Conservation (phyloP, 176 grass and related monocot genomes). For the Eragrostis nindensis region DNA sequence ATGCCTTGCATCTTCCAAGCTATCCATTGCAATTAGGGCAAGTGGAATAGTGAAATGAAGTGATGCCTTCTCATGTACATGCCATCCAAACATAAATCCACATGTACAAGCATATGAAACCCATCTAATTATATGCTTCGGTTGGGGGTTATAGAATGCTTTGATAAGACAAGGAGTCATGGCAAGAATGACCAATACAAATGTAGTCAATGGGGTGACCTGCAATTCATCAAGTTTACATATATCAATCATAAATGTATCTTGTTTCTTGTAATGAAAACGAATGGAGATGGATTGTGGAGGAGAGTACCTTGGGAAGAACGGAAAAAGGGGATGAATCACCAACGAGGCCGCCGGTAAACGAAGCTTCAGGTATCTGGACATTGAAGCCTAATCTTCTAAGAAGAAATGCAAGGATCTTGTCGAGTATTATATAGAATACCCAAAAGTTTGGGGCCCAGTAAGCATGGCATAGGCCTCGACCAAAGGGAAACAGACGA, state of each 20-base stretch:
- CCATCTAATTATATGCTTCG: constrained; percentile 83
- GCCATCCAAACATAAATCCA: constrained; percentile 98
- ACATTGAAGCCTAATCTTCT: constrained; percentile 73
- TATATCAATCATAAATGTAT: constrained; percentile 6
- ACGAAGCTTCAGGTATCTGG: constrained; percentile 78
- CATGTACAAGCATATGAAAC: constrained; percentile 79
- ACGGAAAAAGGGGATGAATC: constrained; percentile 81
- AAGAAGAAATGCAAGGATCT: constrained; percentile 73
- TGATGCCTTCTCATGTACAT: constrained; percentile 96
- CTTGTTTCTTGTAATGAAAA: constrained; percentile 12
- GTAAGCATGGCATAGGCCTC: constrained; percentile 93
- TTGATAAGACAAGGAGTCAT: constrained; percentile 86
- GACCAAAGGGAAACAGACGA: constrained; percentile 92
- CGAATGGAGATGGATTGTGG: neutral
- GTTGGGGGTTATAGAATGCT: constrained; percentile 75
- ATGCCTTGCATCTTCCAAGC: constrained; percentile 66
- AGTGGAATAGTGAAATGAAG: constrained; percentile 89
- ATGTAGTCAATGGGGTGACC: constrained; percentile 84
- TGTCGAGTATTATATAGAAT: constrained; percentile 94
- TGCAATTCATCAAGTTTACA: constrained; percentile 49
- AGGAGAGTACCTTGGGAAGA: constrained; percentile 73
- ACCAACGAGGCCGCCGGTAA: constrained; percentile 87
- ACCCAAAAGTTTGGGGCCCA: constrained; percentile 97
- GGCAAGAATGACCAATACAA: constrained; percentile 73
- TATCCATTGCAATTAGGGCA: constrained; percentile 78